phyloP scores from a whole-genome alignment of 306 rosid genomes.

The Styphnolobium japonicum region DNA sequence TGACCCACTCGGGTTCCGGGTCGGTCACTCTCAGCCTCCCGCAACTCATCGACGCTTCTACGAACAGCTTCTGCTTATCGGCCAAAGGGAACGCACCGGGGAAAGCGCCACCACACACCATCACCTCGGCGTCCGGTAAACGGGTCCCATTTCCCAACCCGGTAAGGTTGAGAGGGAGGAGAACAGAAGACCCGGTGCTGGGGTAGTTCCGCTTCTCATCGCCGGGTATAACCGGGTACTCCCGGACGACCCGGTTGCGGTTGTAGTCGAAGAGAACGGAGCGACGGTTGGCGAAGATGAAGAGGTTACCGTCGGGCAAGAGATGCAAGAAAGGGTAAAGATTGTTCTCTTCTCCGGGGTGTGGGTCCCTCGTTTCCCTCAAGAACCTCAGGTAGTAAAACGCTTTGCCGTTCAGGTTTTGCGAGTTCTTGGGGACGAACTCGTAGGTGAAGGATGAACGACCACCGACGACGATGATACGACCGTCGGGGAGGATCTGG shows the following conservation, averaged over 20 bases:
- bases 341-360: constrained; percentile 62
- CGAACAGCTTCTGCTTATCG: neutral
- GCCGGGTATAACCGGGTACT: constrained; percentile 55
- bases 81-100: constrained; percentile 48
- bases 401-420: neutral
- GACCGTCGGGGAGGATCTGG: constrained; percentile 62
- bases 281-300: constrained; percentile 65
- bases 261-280: constrained; percentile 51
- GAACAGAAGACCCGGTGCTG: constrained; percentile 75
- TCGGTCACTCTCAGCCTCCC: constrained; percentile 56
- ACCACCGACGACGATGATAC: constrained; percentile 59
- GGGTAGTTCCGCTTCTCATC: constrained; percentile 62
- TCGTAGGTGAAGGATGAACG: constrained; percentile 52
- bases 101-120: constrained; percentile 78
- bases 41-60: constrained; percentile 54
- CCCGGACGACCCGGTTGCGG: constrained; percentile 27
- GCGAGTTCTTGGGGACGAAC: constrained; percentile 48
- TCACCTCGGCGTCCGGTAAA: constrained; percentile 47
- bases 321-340: constrained; percentile 87
- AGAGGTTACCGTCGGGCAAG: constrained; percentile 66
- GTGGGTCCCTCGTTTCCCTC: constrained; percentile 44
- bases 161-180: constrained; percentile 48
- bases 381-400: constrained; percentile 43
- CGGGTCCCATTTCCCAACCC: neutral
- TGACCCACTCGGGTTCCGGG: constrained; percentile 53